phyloP scores from a whole-genome alignment of 352 stramenopile genomes.

The Globisporangium carolinianum region DNA sequence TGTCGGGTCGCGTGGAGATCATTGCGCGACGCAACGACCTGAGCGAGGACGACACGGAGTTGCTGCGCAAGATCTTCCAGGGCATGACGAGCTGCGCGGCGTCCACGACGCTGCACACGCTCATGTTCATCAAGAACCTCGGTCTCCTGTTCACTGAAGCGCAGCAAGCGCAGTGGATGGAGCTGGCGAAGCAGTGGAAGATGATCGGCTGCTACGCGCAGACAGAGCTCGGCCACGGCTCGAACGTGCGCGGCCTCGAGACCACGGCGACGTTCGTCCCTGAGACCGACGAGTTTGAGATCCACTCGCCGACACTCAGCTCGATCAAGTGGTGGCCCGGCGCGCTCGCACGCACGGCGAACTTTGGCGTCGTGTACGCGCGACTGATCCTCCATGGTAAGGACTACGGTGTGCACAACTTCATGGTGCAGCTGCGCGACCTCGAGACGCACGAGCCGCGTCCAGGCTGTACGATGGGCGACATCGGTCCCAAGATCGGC shows the following conservation, averaged over 20 bases:
- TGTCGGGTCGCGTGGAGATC: conserved; percentile 52
- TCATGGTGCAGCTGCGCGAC: conserved; percentile 92
- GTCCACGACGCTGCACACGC: conserved; percentile 56
- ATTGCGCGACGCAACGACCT: conserved; percentile 43
- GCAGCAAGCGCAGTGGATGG: neutral
- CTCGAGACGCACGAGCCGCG: conserved; percentile 64
- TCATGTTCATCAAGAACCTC: conserved; percentile 71
- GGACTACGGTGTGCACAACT: conserved; percentile 94
- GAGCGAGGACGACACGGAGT: conserved; percentile 5
- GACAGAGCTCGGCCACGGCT: conserved; percentile 94
- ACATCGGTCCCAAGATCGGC: conserved; percentile 77
- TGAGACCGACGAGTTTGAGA: conserved; percentile 86
- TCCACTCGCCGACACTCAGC: conserved; percentile 93
- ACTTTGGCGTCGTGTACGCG: conserved; percentile 85
- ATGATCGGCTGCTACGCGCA: conserved; percentile 92
- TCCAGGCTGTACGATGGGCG: conserved; percentile 46
- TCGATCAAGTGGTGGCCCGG: conserved; percentile 96
- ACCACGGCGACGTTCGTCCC: conserved; percentile 70
- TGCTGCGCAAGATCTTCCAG: conserved; percentile 18
- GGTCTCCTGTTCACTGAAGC: conserved; percentile 28
- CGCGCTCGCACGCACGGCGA: conserved; percentile 91
- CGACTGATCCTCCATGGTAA: conserved; percentile 76
- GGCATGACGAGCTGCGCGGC: conserved; percentile 45
- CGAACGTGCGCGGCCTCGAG: conserved; percentile 86
- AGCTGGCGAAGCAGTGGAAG: conserved; percentile 30